Evolutionary conservation across 306 rosid genomes (phyloP).

Genomic region (Cicer chorassanicum): DNA sequence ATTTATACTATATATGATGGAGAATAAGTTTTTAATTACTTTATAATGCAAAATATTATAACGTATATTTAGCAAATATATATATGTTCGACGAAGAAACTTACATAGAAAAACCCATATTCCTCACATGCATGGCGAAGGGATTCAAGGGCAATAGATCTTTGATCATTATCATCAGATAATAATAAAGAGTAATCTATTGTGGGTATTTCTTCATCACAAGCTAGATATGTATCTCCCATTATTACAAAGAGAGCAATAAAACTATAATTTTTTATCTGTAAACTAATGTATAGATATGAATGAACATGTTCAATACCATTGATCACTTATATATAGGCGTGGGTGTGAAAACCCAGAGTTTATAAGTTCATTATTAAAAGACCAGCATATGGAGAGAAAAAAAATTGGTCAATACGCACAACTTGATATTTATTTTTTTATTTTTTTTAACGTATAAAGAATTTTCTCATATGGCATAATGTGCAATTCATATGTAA

Average conservation of each 20-base stretch:
- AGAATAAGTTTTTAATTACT: no score
- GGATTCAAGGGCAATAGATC: constrained; percentile 28
- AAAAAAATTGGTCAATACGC: no score
- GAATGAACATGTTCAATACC: neutral
- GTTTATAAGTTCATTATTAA: neutral
- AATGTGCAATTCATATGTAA: neutral
- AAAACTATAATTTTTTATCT: neutral
- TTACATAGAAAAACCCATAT: constrained; percentile 55
- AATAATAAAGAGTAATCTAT: constrained; percentile 47
- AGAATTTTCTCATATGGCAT: neutral
- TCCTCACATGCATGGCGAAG: constrained; percentile 46
- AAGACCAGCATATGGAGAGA: neutral
- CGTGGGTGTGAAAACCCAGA: neutral
- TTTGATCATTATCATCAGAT: constrained; percentile 36
- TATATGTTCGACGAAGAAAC: neutral
- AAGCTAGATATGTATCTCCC: constrained; percentile 38
- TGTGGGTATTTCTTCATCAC: constrained; percentile 48
- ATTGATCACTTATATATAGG: neutral
- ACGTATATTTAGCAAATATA: no score
- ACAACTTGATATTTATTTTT: neutral
- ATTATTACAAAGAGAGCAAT: constrained; percentile 10
- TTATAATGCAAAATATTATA: no score
- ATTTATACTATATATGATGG: no score
- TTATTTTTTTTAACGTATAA: neutral
- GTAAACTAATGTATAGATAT: no score